Base-by-base conservation (phyloP, 371 early-diverging fungal species). In the Mucor lusitanicus region DNA sequence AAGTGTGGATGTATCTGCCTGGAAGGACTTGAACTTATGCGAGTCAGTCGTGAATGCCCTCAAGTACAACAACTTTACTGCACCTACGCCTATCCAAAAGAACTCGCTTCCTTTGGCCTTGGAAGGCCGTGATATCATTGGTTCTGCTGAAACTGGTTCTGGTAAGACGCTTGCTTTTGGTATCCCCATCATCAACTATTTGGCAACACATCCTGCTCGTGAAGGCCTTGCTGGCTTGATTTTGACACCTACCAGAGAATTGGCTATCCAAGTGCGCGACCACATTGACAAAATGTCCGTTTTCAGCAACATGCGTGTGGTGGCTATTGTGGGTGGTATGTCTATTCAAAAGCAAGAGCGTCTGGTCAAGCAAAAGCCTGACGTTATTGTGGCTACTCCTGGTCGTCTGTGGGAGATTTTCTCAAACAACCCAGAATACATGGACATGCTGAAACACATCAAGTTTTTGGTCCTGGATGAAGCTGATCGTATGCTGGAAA, bases 61-160 rank as follows among this genome's bases (percentile, higher is more conserved):
- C 27, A 80, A 84, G 60, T 85, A 89, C 19, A 86, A 88, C 21
- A 82, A 88, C 19, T 98, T 96, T 68, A 65, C 74, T 1, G 69
- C 78, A 21, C 99, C 99, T 3, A 99, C 99, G 1, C 92, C 93
- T 25, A 99, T 99, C 69, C 99, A 99, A 84, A 81, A 87, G 12
- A 83, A 94, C 65, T 85, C 95, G 9, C 84, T 99, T 42, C 90
- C 93, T 13, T 69, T 89, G 32, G 87, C 96, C 27, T 71, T 88
- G 28, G 59, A 73, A 4, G 90, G 93, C 39, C 87, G 94, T 39
- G 97, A 99, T 74, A 88, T 99, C 62, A 90, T 99, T 44, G 99
- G 99, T 60, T 95, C 97, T 23, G 99, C 99, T 1, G 95, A 97
- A 69, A 99, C 99, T 2, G 95, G 95, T 72, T 94, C 95, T 17